phyloP scores from a whole-genome alignment of 2,329 filamentous ascomycete species.

The Ophiobolus disseminans region DNA sequence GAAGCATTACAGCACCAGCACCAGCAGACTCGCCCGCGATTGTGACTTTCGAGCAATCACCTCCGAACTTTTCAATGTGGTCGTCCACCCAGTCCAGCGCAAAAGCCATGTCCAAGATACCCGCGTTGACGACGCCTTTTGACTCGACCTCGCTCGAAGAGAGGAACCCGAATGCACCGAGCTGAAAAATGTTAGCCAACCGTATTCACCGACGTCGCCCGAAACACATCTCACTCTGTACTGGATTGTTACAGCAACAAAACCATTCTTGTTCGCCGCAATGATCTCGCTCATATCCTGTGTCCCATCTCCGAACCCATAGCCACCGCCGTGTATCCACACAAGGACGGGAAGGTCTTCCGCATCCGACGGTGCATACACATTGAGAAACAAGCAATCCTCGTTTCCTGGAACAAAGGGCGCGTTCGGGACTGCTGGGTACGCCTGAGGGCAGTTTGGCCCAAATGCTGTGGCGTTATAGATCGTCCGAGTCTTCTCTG shows the following conservation, averaged over 20 bases:
- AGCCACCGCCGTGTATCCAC: slow-evolving; percentile 43
- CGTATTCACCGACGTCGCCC: background rate
- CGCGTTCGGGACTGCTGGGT: slow-evolving; percentile 6
- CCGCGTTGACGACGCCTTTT: slow-evolving; percentile 49
- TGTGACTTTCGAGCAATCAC: slow-evolving; percentile 35
- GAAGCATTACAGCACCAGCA: slow-evolving; percentile 49
- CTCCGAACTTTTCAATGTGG: slow-evolving; percentile 48
- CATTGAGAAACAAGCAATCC: slow-evolving; percentile 50
- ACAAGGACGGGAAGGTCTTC: slow-evolving; percentile 45
- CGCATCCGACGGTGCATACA: slow-evolving; percentile 40
- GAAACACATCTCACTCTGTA: slow-evolving; percentile 50
- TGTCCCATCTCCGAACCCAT: slow-evolving; percentile 48
- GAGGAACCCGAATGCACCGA: slow-evolving; percentile 55
- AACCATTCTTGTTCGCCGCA: slow-evolving; percentile 57
- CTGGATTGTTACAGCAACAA: slow-evolving; percentile 59
- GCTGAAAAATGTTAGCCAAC: slow-evolving; percentile 25
- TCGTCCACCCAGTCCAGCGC: slow-evolving; percentile 60
- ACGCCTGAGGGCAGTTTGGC: slow-evolving; percentile 23
- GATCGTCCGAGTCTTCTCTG: background rate
- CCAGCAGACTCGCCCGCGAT: slow-evolving; percentile 49
- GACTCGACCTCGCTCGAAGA: slow-evolving; percentile 46
- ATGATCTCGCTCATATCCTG: slow-evolving; percentile 53
- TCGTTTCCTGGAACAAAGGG: slow-evolving; percentile 27
- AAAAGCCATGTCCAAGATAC: slow-evolving; percentile 56
- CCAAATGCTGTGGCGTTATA: slow-evolving; percentile 12